These are phyloP conservation scores for Mycena pura DNA, from an alignment of 768 basidiomycete species.

Conservation along the genomic window DNA sequence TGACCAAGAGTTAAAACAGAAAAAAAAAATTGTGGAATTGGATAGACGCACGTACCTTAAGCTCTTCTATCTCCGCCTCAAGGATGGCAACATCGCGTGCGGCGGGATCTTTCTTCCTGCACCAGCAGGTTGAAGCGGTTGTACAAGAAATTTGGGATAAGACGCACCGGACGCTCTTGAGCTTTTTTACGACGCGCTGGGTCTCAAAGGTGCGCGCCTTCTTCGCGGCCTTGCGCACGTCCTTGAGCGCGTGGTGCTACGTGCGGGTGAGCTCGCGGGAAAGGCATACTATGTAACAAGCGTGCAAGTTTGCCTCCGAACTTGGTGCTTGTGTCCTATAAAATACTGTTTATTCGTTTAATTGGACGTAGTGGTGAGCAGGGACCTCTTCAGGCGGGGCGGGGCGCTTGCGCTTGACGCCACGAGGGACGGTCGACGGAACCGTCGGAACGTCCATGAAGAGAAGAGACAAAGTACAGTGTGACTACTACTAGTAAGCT, in stretches of 20 bases:
- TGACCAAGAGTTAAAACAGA: constrained; percentile 35
- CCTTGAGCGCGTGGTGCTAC: constrained; percentile 83
- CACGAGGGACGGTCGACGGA: constrained; percentile 10
- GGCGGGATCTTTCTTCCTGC: constrained; percentile 47
- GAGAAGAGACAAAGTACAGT: neutral
- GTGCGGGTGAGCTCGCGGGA: constrained; percentile 10
- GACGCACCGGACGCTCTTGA: constrained; percentile 70
- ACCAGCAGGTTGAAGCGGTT: constrained; percentile 3
- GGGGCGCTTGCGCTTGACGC: constrained; percentile 24
- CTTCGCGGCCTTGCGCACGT: constrained; percentile 78
- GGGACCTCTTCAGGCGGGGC: constrained; percentile 15
- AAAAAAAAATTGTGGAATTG: constrained; percentile 1
- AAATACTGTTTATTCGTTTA: neutral
- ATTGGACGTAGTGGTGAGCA: neutral
- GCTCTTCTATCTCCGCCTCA: constrained; percentile 62
- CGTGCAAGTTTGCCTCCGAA: constrained; percentile 65
- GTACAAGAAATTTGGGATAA: too few relatives aligned
- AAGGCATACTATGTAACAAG: constrained; percentile 19
- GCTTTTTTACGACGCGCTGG: constrained; percentile 81
- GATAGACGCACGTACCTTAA: constrained; percentile 61
- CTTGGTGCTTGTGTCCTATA: constrained; percentile 46
- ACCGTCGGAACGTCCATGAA: constrained; percentile 5
- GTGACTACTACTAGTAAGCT: too few relatives aligned
- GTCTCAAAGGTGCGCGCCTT: constrained; percentile 83
- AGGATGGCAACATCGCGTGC: constrained; percentile 52